phyloP scores from a whole-genome alignment of 2,329 filamentous ascomycete species.

The Pestalotiopsis sp. region DNA sequence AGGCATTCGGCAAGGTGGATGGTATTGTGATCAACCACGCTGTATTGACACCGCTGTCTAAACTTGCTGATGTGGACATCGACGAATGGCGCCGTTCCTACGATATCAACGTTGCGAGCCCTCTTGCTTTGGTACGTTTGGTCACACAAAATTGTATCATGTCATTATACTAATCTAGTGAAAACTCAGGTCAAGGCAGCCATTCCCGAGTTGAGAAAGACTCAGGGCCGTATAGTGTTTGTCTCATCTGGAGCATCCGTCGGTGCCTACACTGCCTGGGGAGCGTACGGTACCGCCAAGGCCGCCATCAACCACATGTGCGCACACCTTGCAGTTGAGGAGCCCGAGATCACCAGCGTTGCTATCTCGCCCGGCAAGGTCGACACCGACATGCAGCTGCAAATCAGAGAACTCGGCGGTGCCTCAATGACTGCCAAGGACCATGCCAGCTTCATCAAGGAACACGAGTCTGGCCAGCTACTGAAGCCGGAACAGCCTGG shows the following conservation, averaged over 20 bases:
- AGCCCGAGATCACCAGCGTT: constrained; percentile 73
- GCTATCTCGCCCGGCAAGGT: constrained; percentile 79
- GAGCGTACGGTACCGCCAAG: constrained; percentile 80
- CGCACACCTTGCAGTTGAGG: constrained; percentile 73
- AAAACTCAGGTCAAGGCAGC: constrained; percentile 65
- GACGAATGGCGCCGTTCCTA: constrained; percentile 78
- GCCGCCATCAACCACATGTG: constrained; percentile 82
- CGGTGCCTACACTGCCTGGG: constrained; percentile 72
- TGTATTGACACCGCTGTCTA: constrained; percentile 72
- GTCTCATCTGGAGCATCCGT: constrained; percentile 78
- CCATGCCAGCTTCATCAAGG: constrained; percentile 69
- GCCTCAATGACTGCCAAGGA: constrained; percentile 54
- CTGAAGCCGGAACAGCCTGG: constrained; percentile 84
- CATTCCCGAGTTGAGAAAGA: constrained; percentile 68
- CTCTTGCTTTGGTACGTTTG: constrained; percentile 70
- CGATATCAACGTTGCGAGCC: constrained; percentile 86
- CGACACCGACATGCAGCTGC: constrained; percentile 88
- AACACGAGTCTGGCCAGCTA: constrained; percentile 72
- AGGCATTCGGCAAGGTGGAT: constrained; percentile 74
- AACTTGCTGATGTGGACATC: constrained; percentile 66
- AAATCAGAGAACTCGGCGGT: constrained; percentile 67
- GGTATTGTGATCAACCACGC: constrained; percentile 89
- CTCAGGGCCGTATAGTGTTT: constrained; percentile 73
- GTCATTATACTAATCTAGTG: neutral
- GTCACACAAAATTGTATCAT: neutral